These are phyloP conservation scores for Sordariomycetes sp. DNA, from an alignment of 2,329 filamentous ascomycete genomes.

Conservation along the genomic window DNA sequence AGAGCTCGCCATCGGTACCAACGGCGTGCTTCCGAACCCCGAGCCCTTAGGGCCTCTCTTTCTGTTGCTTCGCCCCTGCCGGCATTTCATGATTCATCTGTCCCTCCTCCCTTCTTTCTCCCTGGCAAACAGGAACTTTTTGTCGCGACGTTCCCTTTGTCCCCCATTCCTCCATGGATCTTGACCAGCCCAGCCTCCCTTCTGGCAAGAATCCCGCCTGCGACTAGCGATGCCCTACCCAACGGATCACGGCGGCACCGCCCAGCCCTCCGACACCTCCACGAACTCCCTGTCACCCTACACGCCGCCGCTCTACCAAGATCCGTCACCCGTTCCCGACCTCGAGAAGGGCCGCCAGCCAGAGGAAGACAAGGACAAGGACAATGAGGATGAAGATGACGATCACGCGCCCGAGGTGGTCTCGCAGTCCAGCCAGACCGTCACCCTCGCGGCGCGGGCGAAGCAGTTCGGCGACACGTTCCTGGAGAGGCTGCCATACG, in stretches of 20 bases:
- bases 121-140: no score
- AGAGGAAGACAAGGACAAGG: background rate
- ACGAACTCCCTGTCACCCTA: background rate
- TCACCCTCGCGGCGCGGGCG: background rate
- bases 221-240: background rate
- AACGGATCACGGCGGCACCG: background rate
- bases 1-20: no score
- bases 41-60: no score
- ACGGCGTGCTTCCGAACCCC: no score
- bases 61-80: no score
- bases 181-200: no score
- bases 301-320: background rate
- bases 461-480: background rate
- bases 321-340: background rate
- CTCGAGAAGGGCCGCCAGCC: background rate
- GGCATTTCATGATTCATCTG: no score
- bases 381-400: background rate
- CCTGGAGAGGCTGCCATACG: constrained; percentile 42
- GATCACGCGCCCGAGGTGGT: background rate
- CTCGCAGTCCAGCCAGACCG: background rate
- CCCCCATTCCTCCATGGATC: no score
- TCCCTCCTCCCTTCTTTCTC: no score
- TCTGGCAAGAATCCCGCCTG: no score
- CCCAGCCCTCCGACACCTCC: background rate
- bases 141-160: no score